phyloP scores from a whole-genome alignment of 768 basidiomycete species.

The Xerocomus brunneocitrinus region DNA sequence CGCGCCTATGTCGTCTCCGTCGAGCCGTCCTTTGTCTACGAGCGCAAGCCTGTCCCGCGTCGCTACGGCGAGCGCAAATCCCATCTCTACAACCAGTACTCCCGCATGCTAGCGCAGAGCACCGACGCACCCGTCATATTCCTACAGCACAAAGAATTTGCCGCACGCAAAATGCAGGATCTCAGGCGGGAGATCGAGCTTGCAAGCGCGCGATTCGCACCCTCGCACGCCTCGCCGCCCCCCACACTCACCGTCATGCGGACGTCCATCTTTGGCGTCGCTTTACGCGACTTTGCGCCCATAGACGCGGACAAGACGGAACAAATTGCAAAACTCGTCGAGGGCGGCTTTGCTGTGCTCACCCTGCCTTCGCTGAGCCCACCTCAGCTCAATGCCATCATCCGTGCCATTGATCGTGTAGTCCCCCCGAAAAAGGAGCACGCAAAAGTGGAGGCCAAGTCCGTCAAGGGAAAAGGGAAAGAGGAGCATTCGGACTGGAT shows the following conservation, averaged over 20 bases:
- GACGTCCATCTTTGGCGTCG: conserved; percentile 76
- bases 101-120: conserved; percentile 59
- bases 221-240: conserved; percentile 27
- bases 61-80: conserved; percentile 76
- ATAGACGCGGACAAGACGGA: conserved; percentile 45
- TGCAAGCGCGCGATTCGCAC: conserved; percentile 43
- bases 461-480: conserved; percentile 40
- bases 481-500: conserved; percentile 58
- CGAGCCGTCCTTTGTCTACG: conserved; percentile 44
- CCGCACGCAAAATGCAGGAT: conserved; percentile 58
- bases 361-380: conserved; percentile 65
- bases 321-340: conserved; percentile 51
- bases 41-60: conserved; percentile 55
- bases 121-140: conserved; percentile 63
- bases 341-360: conserved; percentile 64
- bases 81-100: conserved; percentile 77
- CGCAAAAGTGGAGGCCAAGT: conserved; percentile 46
- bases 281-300: conserved; percentile 56
- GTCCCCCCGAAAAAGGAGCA: conserved; percentile 57
- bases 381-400: conserved; percentile 61
- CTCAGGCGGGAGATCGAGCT: conserved; percentile 64
- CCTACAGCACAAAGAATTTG: conserved; percentile 74
- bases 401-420: conserved; percentile 61
- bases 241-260: conserved; percentile 68
- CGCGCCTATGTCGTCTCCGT: conserved; percentile 58